Evolutionary conservation across 2,329 filamentous ascomycete genomes (phyloP).

Genomic region (Daldinia sp.): DNA sequence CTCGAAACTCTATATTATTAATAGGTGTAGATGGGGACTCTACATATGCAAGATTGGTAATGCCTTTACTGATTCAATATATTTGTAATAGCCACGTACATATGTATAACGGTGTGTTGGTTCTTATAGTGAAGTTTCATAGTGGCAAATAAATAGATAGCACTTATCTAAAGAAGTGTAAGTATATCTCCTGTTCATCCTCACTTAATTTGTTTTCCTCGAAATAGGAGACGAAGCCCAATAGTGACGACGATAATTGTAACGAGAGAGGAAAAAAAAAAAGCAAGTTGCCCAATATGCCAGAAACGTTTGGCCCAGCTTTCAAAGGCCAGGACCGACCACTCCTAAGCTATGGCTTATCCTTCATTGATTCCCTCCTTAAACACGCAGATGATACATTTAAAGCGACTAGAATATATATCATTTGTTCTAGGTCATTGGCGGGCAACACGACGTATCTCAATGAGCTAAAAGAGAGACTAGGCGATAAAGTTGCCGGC

Average conservation of each 20-base stretch:
- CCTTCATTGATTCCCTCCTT: slow-evolving; percentile 59
- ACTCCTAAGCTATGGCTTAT: slow-evolving; percentile 60
- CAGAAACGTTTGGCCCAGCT: slow-evolving; percentile 43
- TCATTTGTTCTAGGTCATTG: slow-evolving; percentile 64
- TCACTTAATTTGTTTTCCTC: background rate
- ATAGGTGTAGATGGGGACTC: background rate
- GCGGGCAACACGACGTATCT: slow-evolving; percentile 60
- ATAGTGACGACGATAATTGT: background rate
- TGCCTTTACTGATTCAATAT: slow-evolving; percentile 6
- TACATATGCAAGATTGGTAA: slow-evolving; percentile 12
- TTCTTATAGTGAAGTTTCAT: slow-evolving; percentile 8
- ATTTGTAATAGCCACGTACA: slow-evolving; percentile 23
- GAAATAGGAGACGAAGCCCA: background rate
- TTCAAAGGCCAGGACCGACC: slow-evolving; percentile 41
- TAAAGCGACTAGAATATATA: slow-evolving; percentile 60
- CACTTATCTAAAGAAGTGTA: slow-evolving; percentile 12
- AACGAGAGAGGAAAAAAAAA: background rate
- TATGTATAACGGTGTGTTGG: background rate
- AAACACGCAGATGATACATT: slow-evolving; percentile 61
- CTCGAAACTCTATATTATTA: background rate
- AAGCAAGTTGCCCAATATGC: slow-evolving; percentile 17
- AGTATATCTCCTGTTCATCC: background rate
- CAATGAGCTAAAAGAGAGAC: slow-evolving; percentile 54
- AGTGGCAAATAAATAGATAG: slow-evolving; percentile 9
- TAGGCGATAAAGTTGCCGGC: slow-evolving; percentile 60